Evolutionary conservation across 768 basidiomycete species (phyloP).

Genomic region (Leccinellum rugosiceps): DNA sequence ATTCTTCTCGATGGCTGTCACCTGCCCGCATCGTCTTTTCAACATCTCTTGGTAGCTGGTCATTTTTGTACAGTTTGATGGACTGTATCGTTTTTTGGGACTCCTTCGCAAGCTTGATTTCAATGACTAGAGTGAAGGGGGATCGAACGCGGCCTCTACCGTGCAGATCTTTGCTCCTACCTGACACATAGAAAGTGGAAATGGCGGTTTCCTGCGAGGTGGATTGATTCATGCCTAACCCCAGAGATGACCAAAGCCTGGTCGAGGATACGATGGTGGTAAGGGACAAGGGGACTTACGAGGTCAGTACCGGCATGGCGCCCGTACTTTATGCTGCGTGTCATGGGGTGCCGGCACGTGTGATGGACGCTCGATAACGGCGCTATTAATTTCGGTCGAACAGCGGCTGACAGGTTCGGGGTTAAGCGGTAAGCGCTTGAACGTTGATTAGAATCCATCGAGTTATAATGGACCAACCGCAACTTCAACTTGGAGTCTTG

Average conservation of each 20-base stretch:
- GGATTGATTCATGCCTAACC: not conserved
- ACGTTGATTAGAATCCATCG: no score
- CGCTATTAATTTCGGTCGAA: no score
- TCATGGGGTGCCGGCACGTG: not conserved
- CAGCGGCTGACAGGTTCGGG: no score
- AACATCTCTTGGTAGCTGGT: not conserved
- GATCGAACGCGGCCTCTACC: not conserved
- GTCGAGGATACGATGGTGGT: not conserved
- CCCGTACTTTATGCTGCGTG: not conserved
- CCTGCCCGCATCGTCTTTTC: not conserved
- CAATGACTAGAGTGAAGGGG: not conserved
- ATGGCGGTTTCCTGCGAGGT: not conserved
- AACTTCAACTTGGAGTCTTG: no score
- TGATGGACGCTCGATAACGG: no score
- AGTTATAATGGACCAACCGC: no score
- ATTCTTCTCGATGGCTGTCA: not conserved
- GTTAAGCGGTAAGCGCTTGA: no score
- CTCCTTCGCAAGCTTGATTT: conserved; percentile 1
- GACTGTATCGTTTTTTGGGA: conserved; percentile 7
- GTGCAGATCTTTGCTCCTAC: not conserved
- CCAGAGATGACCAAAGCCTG: not conserved
- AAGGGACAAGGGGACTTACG: not conserved
- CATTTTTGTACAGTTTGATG: not conserved
- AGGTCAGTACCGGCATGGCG: not conserved
- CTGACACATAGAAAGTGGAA: not conserved